Percentiles rank a stretch among this genome's conserved stretches.
Evolutionary conservation across 176 grass and related monocot genomes (phyloP).

Genomic region (Elaeis guineensis): DNA sequence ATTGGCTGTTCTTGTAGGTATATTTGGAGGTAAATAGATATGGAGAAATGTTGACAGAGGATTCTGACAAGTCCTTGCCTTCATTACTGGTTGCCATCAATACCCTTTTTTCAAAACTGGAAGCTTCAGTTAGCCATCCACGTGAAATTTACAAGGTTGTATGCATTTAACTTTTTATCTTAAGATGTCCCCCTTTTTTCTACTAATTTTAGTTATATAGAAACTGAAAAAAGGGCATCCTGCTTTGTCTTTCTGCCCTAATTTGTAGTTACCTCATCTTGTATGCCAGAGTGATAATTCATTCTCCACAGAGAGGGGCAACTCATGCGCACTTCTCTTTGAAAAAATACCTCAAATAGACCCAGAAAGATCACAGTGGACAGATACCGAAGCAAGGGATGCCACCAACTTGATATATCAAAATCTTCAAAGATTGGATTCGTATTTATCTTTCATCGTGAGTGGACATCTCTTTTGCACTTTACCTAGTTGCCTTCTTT

Average conservation of each 20-base stretch:
- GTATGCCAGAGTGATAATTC: conserved; percentile 17
- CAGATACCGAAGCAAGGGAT: conserved; percentile 43
- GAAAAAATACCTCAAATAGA: conserved; percentile 53
- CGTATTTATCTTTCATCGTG: conserved; percentile 51
- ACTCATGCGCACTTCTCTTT: conserved; percentile 40
- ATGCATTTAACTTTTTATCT: too few species aligned
- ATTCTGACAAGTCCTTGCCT: conserved; percentile 63
- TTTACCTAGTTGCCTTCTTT: background rate
- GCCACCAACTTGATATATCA: conserved; percentile 57
- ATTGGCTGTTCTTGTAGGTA: conserved; percentile 28
- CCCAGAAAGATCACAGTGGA: conserved; percentile 50
- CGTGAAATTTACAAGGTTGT: conserved; percentile 34
- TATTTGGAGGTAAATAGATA: conserved; percentile 62
- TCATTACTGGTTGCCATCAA: conserved; percentile 50
- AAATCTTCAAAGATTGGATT: conserved; percentile 71
- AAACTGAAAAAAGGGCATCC: too few species aligned
- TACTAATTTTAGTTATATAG: too few species aligned
- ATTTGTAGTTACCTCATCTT: background rate
- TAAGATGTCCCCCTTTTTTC: too few species aligned
- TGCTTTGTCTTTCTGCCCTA: too few species aligned
- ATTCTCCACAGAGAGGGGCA: background rate
- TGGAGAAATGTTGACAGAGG: conserved; percentile 55
- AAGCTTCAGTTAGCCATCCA: conserved; percentile 43
- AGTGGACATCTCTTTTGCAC: conserved; percentile 5
- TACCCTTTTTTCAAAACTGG: conserved; percentile 57